phyloP scores from a whole-genome alignment of 176 grass and related monocot genomes.

The Aegilops sharonensis region DNA sequence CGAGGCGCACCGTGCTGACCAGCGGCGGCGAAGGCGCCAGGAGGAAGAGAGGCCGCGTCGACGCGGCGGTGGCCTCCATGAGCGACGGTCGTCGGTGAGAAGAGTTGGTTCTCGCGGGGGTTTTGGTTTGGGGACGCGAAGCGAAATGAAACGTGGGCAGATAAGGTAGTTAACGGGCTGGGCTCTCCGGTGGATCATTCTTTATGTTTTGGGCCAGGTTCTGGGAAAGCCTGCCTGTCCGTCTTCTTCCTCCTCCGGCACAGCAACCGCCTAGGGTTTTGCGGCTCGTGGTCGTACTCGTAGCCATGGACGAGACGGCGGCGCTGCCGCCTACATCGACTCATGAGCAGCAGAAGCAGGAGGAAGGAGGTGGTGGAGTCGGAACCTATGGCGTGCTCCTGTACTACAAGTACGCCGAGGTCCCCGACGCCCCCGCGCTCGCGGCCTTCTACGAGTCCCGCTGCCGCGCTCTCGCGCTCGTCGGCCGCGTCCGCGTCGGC shows the following conservation, averaged over 20 bases:
- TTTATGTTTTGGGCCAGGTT: not conserved
- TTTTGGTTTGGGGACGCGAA: conserved; percentile 23
- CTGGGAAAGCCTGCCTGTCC: not conserved
- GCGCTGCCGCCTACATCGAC: not conserved
- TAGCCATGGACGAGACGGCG: conserved; percentile 29
- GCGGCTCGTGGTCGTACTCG: not conserved
- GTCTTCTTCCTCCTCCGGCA: not conserved
- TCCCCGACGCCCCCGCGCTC: conserved; percentile 58
- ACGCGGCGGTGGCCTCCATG: conserved; percentile 37
- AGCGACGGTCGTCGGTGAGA: not conserved
- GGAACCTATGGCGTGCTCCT: conserved; percentile 69
- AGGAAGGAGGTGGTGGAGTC: not conserved
- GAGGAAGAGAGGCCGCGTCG: conserved; percentile 29
- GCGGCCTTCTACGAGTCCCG: conserved; percentile 61
- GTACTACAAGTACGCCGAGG: conserved; percentile 81
- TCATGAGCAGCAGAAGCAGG: not conserved
- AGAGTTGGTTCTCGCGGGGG: conserved; percentile 26
- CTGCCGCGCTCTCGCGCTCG: conserved; percentile 62
- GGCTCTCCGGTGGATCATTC: not conserved
- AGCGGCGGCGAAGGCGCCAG: not conserved
- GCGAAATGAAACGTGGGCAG: conserved; percentile 27
- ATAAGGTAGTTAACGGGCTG: conserved; percentile 35
- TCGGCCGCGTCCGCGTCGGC: conserved; percentile 83
- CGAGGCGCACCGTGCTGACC: not conserved
- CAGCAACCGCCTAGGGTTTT: conserved; percentile 30